Base-by-base conservation (phyloP, 805 yeast genomes). In the Ogataea corticis region DNA sequence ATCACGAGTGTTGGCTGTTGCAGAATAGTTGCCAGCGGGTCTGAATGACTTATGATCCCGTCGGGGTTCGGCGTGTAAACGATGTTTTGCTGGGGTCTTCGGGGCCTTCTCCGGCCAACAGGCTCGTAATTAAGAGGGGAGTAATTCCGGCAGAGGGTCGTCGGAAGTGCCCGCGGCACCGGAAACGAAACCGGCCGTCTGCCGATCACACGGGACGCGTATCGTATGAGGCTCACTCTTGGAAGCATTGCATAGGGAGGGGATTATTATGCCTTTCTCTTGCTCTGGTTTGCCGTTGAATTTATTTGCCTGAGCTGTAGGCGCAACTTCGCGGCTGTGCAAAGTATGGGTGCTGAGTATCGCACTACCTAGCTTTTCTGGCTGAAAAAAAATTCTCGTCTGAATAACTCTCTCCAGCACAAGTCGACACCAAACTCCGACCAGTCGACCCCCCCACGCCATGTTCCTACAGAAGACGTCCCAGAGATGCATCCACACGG, bases 1-100 rank as follows among this genome's bases (percentile, higher is more conserved):
- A 94, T 80, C 0, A 92, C 89, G 16, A 92, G 65, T 4, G 92
- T 85, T 1, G 97, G 97, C 56, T 88, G 88, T 33, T 76, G 75
- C 33, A 92, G 67, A 5, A 91, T 69, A 34, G 73, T 70, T 23
- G 80, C 76, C 17, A 85, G 73, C 0, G 85, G 83, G 59, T 85
- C 89, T 10, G 73, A 63, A 4, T 70, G 69, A 3, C 77, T 74
- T 18, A 84, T 74, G 16, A 80, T 57, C 1, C 83, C 85, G 31
- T 72, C 70, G 7, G 71, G 43, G 28, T 38, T 47, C 16, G 45
- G 32, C 13, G 48, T 48, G 34, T 39, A 45, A 15, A 44, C 35
- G 12, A 40, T 39, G 57, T 61, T 73, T 73, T 23, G 13, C 14
- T 31, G 39, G 13, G 17, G 15, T 16, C 19, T 4, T 25, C 47